These are phyloP conservation scores for Cladosporium halotolerans DNA, from an alignment of 2,329 filamentous ascomycete species.

Conservation along the genomic window DNA sequence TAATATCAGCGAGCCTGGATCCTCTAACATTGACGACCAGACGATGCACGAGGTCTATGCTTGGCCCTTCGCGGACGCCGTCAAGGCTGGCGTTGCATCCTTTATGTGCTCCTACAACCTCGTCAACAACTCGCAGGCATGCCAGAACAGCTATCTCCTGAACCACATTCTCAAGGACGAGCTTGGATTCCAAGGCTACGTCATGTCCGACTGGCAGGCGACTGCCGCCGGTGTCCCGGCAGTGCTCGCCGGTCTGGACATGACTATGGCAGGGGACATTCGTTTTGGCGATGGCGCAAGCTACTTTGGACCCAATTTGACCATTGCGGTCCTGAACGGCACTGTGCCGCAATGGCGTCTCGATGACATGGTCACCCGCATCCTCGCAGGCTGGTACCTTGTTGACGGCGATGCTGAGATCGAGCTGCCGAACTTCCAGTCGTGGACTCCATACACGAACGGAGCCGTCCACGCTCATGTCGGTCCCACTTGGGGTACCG, in stretches of 20 bases:
- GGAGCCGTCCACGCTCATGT: constrained; percentile 60
- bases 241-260: constrained; percentile 30
- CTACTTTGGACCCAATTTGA: constrained; percentile 23
- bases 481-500: constrained; percentile 52
- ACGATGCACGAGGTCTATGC: constrained; percentile 72
- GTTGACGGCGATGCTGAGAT: constrained; percentile 47
- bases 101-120: constrained; percentile 76
- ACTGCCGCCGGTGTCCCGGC: constrained; percentile 21
- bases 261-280: constrained; percentile 56
- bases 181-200: constrained; percentile 78
- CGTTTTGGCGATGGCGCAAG: constrained; percentile 19
- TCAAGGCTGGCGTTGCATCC: constrained; percentile 71
- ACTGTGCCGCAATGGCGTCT: constrained; percentile 69
- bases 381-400: constrained; percentile 52
- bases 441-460: constrained; percentile 50
- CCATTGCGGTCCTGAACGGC: constrained; percentile 24
- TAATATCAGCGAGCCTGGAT: constrained; percentile 46
- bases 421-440: constrained; percentile 40
- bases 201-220: constrained; percentile 71
- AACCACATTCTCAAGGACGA: constrained; percentile 82
- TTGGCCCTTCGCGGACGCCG: constrained; percentile 78
- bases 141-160: constrained; percentile 71
- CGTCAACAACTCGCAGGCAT: constrained; percentile 52
- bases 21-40: constrained; percentile 67
- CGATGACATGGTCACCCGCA: constrained; percentile 38